Evolutionary conservation across 345 rosid species (phyloP), one percentile per base, ranked within the genome.

Genomic region (Linum usitatissimum): DNA sequence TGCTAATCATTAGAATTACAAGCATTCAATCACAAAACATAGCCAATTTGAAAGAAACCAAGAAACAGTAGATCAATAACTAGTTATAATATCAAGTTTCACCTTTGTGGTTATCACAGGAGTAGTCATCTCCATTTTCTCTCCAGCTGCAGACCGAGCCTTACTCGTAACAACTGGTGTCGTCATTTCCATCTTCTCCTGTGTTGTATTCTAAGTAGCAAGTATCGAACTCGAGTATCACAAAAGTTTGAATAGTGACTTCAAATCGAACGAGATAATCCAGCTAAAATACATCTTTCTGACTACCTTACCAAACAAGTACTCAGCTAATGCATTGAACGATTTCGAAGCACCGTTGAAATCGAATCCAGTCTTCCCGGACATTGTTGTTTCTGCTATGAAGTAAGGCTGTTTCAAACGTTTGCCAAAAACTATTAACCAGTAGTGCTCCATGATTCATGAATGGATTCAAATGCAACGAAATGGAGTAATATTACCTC

Each of bases 281-380:
- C 2, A 9, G 13, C 20, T 18, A 9, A 61, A 53, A 0, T 30
- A 45, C n/a, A n/a, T n/a, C n/a, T n/a, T 9, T 21, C 40, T 18
- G 61, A 71, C 70, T 86, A 91, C 96, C 95, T 92, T 86, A 83
- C 98, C 98, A 59, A 91, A 86, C 73, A 88, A 87, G 85, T 86
- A 88, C 66, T 81, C 98, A 18, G 98, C 96, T 70, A 91, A 76
- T 49, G 83, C 83, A 78, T 84, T 91, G 66, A 91, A 91, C 31
- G 87, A 85, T 63, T 61, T 84, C 55, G 96, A 91, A 59, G 92
- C 78, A 13, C 95, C 90, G 62, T 64, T 73, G 70, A 85, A 71
- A 76, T 88, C 93, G 45, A 91, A 88, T 53, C 96, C 98, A 67
- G 68, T 74, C 62, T 63, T 81, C 53, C 95, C 87, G 6, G 95